Base-by-base conservation (phyloP, 495 filamentous ascomycete genomes). In the Talaromyces thailandensis region DNA sequence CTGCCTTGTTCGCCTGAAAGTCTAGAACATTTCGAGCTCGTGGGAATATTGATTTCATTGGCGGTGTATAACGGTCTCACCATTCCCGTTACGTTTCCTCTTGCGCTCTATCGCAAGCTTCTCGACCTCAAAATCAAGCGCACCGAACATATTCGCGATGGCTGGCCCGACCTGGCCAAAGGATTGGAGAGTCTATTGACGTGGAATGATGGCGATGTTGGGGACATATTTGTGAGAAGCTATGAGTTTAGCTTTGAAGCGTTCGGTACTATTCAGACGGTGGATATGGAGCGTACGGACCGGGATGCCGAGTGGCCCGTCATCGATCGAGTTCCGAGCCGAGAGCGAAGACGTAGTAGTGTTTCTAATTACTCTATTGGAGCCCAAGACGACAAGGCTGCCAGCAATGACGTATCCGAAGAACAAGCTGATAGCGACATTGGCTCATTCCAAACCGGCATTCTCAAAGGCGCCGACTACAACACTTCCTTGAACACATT, bases 21-120 rank as follows among this genome's bases (percentile, higher is more conserved):
- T 2, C 74, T 90, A 5, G 93, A 93, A 81, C 93, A 93, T 65
- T 97, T 89, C 68, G 93, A 98, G 71, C 81, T 97, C 2, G 75
- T 96, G 32, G 94, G 94, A 3, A 70, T 96, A n/a, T 71, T 97
- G 51, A 81, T 96, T 62, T 93, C 88, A 0, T 76, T 98, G 3
- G 94, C 94, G n/a, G 81, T 97, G 21, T 96, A 96, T 74, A 98
- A 98, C 65, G 93, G 93, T 1, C 79, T 96, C 21, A 96, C 91
- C 0, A 78, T 98, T 1, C 93, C 93, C 1, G 78, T 97, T 60
- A 95, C 86, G 4, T 92, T 98, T 64, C 94, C 94, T 6, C 82
- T 81, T 56, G 87, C 86, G 0, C 82, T 98, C 28, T 98, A 98
- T 72, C 82, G 84, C 61, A 90, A 90, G 65, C 79, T 98, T 2